Conservation (phyloP, 2,329 filamentous ascomycete genomes). For the Drechslera avenae region DNA sequence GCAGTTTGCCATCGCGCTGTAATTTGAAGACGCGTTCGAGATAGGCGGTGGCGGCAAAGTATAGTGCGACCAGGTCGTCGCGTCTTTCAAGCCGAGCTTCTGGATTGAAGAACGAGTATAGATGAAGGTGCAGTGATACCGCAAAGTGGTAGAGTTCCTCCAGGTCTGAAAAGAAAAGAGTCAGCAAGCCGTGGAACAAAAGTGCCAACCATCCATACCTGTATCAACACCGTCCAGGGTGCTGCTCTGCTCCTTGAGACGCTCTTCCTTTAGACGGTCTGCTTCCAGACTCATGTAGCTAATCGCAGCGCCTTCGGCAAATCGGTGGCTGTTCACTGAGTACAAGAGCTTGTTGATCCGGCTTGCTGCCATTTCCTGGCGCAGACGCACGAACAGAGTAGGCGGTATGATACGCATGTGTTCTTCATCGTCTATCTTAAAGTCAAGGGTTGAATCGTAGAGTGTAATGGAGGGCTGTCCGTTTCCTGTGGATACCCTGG, state of each 20-base stretch:
- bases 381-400: conserved; percentile 44
- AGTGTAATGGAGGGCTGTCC: conserved; percentile 79
- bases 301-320: conserved; percentile 37
- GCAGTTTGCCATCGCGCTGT: conserved; percentile 61
- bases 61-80: conserved; percentile 76
- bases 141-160: conserved; percentile 70
- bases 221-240: conserved; percentile 43
- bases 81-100: conserved; percentile 63
- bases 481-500: conserved; percentile 77
- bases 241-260: conserved; percentile 23
- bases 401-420: conserved; percentile 46
- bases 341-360: conserved; percentile 48
- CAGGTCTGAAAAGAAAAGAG: conserved; percentile 45
- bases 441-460: conserved; percentile 72
- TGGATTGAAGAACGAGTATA: conserved; percentile 82
- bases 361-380: conserved; percentile 48
- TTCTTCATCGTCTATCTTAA: conserved; percentile 45
- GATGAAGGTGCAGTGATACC: conserved; percentile 73
- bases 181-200: conserved; percentile 33
- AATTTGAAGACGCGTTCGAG: conserved; percentile 65
- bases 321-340: conserved; percentile 39
- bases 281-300: conserved; percentile 46
- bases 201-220: conserved; percentile 22
- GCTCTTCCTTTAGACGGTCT: conserved; percentile 45
- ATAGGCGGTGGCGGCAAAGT: conserved; percentile 72